These are phyloP conservation scores for Termitomyces sp. DNA, from an alignment of 768 basidiomycete genomes.

Conservation along the genomic window DNA sequence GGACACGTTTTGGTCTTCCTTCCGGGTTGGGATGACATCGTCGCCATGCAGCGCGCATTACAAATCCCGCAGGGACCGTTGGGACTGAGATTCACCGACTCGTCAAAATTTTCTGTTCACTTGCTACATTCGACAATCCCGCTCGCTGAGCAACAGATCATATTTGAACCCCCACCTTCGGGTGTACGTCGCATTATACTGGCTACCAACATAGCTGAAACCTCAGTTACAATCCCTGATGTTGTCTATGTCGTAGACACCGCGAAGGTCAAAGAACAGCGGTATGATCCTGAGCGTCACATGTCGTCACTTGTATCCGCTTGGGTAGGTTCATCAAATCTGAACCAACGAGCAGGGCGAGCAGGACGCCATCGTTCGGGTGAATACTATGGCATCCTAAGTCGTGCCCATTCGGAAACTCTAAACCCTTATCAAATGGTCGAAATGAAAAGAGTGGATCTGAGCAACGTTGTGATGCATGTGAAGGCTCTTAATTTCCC, in stretches of 20 bases:
- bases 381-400: constrained; percentile 84
- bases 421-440: constrained; percentile 83
- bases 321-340: constrained; percentile 86
- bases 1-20: constrained; percentile 90
- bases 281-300: constrained; percentile 83
- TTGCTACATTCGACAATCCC: constrained; percentile 88
- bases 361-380: constrained; percentile 89
- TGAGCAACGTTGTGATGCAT: constrained; percentile 94
- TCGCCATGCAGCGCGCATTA: constrained; percentile 61
- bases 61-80: constrained; percentile 41
- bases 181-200: constrained; percentile 87
- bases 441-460: constrained; percentile 90
- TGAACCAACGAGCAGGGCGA: constrained; percentile 88
- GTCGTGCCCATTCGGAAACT: constrained; percentile 49
- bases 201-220: constrained; percentile 94
- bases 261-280: constrained; percentile 81
- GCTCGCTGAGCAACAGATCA: constrained; percentile 79
- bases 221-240: constrained; percentile 91
- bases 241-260: constrained; percentile 93
- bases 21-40: constrained; percentile 93
- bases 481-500: constrained; percentile 91
- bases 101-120: constrained; percentile 60
- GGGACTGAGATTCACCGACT: constrained; percentile 56
- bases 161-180: constrained; percentile 75
- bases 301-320: constrained; percentile 87